phyloP scores from a whole-genome alignment of 2,329 filamentous ascomycete genomes.

The Pseudogymnoascus sp. region DNA sequence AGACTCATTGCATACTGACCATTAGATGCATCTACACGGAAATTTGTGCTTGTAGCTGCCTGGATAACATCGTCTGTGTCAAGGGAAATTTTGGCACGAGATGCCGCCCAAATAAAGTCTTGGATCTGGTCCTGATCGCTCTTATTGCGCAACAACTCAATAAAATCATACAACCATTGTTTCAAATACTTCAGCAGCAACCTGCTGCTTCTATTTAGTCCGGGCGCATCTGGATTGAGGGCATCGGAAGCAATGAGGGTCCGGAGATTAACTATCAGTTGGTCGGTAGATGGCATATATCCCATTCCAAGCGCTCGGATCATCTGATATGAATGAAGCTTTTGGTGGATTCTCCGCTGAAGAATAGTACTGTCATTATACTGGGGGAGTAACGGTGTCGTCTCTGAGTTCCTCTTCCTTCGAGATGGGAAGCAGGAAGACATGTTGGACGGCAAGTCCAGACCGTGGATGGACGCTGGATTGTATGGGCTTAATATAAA shows the following conservation, averaged over 20 bases:
- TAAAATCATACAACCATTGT: conserved; percentile 69
- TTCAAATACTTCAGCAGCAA: conserved; percentile 64
- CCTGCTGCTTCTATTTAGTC: conserved; percentile 70
- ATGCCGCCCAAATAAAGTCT: conserved; percentile 80
- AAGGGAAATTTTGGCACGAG: conserved; percentile 62
- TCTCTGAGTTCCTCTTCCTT: conserved; percentile 25
- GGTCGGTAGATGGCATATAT: conserved; percentile 88
- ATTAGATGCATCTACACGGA: conserved; percentile 62
- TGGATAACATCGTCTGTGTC: conserved; percentile 56
- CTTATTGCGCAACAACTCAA: conserved; percentile 74
- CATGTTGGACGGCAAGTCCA: conserved; percentile 18
- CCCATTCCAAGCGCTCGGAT: conserved; percentile 70
- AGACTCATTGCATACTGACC: conserved; percentile 38
- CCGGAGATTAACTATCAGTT: conserved; percentile 69
- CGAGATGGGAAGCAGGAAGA: conserved; percentile 27
- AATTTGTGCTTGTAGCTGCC: conserved; percentile 53
- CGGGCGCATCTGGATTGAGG: conserved; percentile 64
- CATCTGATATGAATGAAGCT: conserved; percentile 92
- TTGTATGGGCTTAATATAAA: neutral
- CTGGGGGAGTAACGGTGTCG: conserved; percentile 67
- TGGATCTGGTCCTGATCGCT: conserved; percentile 81
- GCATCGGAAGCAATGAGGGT: conserved; percentile 70
- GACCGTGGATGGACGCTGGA: neutral
- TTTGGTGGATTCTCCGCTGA: conserved; percentile 73
- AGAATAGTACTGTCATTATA: conserved; percentile 75